Evolutionary conservation across 192 early-diverging fungal species (phyloP), one percentile per base, ranked within the genome.

Genomic region (Coemansia sp.): DNA sequence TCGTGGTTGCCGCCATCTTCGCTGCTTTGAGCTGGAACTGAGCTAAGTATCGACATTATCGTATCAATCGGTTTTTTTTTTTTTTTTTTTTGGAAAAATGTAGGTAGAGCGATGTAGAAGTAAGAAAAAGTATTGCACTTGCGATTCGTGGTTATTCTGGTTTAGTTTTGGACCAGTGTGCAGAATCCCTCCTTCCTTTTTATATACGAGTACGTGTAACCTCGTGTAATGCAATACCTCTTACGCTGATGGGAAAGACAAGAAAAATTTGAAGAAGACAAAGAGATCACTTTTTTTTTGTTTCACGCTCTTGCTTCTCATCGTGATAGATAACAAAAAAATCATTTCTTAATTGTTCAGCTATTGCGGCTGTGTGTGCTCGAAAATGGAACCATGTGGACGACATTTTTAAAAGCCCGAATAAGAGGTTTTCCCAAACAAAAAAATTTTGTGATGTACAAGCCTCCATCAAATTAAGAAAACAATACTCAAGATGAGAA

Each of bases 1-100:
- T 74, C 72, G 42, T 74, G 66, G 23, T 57, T 44, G 39, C 45
- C 60, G 41, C n/a, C 62, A 14, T 57, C 55, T 8, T 57, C 55
- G 55, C 25, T 14, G 55, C 15, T 57, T 57, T 57, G 25, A 17
- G 55, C 55, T 57, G 55, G 46, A 48, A 48, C 46, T n/a, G 46
- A 48, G 46, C 46, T 48, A 21, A 23, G 46, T 48, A 48, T 48
- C 46, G 46, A 48, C 46, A 48, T 48, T 19, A n/a, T 48, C 37
- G 37, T 37, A 27, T 27, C 27, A 27, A 27, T 27, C 34, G 34
- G 7, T 36, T 4, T 36, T 34, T 34, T 34, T 5, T 34, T 34
- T 34, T 5, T 32, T 32, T 32, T 5, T 32, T 32, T 32, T 5
- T 7, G 34, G 34, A 34, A 34, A 34, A 36, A 36, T n/a, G 15